phyloP scores from a whole-genome alignment of 208 protist species.

The Leishmania martiniquensis region DNA sequence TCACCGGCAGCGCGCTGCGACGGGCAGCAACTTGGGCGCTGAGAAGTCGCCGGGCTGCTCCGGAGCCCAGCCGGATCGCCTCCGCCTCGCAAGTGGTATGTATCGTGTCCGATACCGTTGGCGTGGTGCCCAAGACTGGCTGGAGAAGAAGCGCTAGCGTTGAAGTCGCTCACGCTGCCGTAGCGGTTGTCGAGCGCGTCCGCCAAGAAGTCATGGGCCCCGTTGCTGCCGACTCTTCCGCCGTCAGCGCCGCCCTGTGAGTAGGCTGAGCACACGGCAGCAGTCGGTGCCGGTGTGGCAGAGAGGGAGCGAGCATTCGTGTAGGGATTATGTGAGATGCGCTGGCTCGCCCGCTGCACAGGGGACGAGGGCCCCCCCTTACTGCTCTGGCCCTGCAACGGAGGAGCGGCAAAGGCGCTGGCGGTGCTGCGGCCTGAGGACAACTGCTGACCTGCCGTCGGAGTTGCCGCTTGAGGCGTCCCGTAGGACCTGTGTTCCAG shows the following conservation, averaged over 20 bases:
- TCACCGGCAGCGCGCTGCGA: not conserved
- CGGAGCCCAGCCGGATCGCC: not conserved
- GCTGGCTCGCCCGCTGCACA: conserved; percentile 11
- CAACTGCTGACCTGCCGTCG: not conserved
- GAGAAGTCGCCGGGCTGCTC: conserved; percentile 1
- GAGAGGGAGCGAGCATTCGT: not conserved
- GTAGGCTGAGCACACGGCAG: not conserved
- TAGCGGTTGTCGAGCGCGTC: conserved; percentile 21
- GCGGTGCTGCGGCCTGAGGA: not conserved
- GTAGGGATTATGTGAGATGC: conserved; percentile 29
- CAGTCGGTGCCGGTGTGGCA: not conserved
- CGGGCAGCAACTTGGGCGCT: not conserved
- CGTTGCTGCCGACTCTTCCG: not conserved
- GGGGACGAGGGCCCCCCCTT: not conserved
- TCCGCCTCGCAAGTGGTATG: not conserved
- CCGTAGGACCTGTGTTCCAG: not conserved
- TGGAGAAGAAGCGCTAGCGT: not conserved
- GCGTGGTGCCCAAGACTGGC: not conserved
- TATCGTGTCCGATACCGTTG: not conserved
- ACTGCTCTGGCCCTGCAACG: not conserved
- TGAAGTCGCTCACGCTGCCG: conserved; percentile 15
- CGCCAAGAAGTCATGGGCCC: not conserved
- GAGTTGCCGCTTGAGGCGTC: not conserved
- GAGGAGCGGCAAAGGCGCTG: not conserved
- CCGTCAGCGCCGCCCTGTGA: not conserved